phyloP scores from a whole-genome alignment of 2,329 filamentous ascomycete genomes.

The Zymoseptoria tritici region DNA sequence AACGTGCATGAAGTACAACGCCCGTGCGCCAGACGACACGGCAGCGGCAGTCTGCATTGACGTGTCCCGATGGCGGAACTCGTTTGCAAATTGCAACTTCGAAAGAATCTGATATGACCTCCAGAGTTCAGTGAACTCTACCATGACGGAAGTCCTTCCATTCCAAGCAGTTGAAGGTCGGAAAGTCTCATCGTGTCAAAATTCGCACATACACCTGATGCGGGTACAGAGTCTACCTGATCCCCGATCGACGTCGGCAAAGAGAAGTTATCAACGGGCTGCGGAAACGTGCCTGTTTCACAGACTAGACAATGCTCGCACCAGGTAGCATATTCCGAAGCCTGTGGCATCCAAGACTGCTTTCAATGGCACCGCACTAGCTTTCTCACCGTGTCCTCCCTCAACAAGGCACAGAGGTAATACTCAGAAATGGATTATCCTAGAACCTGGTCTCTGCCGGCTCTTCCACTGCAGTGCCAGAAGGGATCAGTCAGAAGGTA shows the following conservation, averaged over 20 bases:
- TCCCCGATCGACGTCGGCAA: neutral
- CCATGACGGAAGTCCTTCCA: neutral
- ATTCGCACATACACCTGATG: neutral
- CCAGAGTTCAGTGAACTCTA: neutral
- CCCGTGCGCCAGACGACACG: conserved; percentile 3
- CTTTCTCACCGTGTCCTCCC: conserved; percentile 7
- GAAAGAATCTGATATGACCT: neutral
- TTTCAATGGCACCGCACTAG: conserved; percentile 6
- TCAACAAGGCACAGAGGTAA: conserved; percentile 14
- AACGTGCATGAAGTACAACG: conserved; percentile 6
- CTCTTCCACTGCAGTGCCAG: neutral
- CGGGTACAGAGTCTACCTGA: neutral
- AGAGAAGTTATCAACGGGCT: neutral
- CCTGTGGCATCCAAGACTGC: conserved; percentile 3
- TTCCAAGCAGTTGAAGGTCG: neutral
- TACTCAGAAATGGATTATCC: conserved; percentile 4
- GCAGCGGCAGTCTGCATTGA: conserved; percentile 7
- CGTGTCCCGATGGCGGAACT: conserved; percentile 3
- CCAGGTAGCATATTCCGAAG: conserved; percentile 9
- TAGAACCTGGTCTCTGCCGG: conserved; percentile 7
- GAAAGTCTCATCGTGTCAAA: neutral
- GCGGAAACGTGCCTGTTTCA: conserved; percentile 1
- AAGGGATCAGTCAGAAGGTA: neutral
- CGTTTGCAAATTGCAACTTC: neutral
- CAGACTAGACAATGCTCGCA: conserved; percentile 6